Base-by-base conservation (phyloP, 208 protist genomes). In the Acanthamoeba royreba region DNA sequence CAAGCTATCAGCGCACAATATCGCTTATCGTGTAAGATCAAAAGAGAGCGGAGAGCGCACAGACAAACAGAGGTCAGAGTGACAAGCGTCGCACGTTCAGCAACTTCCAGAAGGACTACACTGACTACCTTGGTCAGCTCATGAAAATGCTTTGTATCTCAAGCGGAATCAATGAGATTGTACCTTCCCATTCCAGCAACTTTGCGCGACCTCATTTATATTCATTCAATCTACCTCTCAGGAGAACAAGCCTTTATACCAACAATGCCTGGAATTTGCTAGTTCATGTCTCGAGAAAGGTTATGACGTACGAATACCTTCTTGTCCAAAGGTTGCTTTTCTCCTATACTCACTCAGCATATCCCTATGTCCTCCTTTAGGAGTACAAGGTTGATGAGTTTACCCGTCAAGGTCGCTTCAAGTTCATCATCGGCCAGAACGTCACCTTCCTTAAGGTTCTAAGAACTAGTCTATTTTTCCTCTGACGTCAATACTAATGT, bases 401-500 rank as follows among this genome's bases (percentile, higher is more conserved):
- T n/a, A 83, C 72, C 25, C 72, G 72, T 45, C 28, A 83, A 38
- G 52, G 69, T 42, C 72, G 38, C n/a, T 83, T 53, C 22, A 83
- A 83, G n/a, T 35, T 53, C 72, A 45, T 83, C 25, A 83, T 83
- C n/a, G 72, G 72, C 25, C 72, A 83, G 72, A 83, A 83, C 43
- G 72, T 83, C 43, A 83, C 72, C 7, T 83, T 83, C 43, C 72
- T 83, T 45, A 83, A 83, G 69, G 69, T 79, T 46, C 69, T n/a
- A n/a, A n/a, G n/a, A n/a, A n/a, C n/a, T n/a, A n/a, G n/a, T n/a
- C n/a, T n/a, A n/a, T n/a, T n/a, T n/a, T n/a, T n/a, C n/a, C n/a
- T n/a, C n/a, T n/a, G n/a, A n/a, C n/a, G n/a, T n/a, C n/a, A 15
- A 17, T 33, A 8, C 58, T 22, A n/a, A 69, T 69, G 0, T 2